These are phyloP conservation scores for Sporothrix brasiliensis DNA, from an alignment of 2,329 filamentous ascomycete genomes.

Conservation along the genomic window DNA sequence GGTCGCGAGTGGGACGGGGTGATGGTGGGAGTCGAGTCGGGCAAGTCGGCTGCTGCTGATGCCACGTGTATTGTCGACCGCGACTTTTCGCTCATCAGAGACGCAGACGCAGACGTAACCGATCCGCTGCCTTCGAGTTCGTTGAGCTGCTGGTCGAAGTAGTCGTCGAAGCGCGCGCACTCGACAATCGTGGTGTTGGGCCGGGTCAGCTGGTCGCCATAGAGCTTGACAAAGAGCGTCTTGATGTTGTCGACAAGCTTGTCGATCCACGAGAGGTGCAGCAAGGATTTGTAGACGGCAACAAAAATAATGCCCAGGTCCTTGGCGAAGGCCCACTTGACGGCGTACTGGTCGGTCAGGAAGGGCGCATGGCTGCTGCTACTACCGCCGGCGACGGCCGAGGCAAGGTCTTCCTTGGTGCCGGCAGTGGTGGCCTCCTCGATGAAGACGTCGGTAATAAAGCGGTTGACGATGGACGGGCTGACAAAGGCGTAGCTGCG, in stretches of 20 bases:
- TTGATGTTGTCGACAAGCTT: constrained; percentile 94
- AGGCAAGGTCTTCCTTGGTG: constrained; percentile 61
- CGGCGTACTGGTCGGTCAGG: constrained; percentile 87
- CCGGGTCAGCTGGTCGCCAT: constrained; percentile 82
- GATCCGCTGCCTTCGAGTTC: constrained; percentile 68
- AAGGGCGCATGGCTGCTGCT: constrained; percentile 60
- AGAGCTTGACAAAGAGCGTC: constrained; percentile 87
- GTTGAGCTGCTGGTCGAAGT: constrained; percentile 89
- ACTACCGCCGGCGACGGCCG: constrained; percentile 59
- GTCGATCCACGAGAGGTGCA: constrained; percentile 96
- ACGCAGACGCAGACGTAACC: neutral
- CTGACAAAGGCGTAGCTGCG: constrained; percentile 79
- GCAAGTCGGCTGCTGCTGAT: constrained; percentile 49
- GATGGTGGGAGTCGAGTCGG: constrained; percentile 69
- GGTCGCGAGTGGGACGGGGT: constrained; percentile 80
- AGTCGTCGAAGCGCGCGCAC: constrained; percentile 81
- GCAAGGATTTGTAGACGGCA: constrained; percentile 92
- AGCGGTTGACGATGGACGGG: constrained; percentile 83
- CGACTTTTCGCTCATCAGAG: constrained; percentile 44
- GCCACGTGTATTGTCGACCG: constrained; percentile 38
- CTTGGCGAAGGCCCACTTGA: constrained; percentile 92
- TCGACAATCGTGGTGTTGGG: constrained; percentile 76
- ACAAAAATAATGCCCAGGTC: constrained; percentile 95
- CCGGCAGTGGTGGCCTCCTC: constrained; percentile 79
- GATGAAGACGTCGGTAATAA: constrained; percentile 96